A percentile compares a stretch with the other conserved stretches of the same genome.
These are phyloP conservation scores for Fragaria iinumae DNA, from an alignment of 306 rosid species.

Conservation along the genomic window DNA sequence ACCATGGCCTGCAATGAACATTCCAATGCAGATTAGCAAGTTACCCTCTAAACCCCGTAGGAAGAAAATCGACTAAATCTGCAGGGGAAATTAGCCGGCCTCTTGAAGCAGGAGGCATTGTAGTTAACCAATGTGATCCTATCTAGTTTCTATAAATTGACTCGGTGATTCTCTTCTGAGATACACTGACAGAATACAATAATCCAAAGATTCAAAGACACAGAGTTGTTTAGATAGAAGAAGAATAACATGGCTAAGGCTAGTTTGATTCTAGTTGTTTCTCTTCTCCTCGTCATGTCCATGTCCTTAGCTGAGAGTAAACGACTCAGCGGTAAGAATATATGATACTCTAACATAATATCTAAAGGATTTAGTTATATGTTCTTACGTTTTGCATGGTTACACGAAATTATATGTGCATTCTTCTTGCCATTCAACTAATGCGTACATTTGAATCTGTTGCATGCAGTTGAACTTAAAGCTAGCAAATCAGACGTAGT, in stretches of 20 bases:
- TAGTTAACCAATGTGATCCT: not conserved
- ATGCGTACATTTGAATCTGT: not conserved
- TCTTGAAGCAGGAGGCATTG: not conserved
- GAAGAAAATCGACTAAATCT: too few relatives aligned
- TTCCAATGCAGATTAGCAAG: too few relatives aligned
- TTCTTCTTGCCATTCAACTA: not conserved
- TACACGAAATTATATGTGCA: too few relatives aligned
- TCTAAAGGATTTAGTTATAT: not conserved
- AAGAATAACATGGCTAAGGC: not conserved
- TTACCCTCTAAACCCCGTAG: too few relatives aligned
- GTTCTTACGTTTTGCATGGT: not conserved
- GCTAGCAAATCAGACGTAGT: not conserved
- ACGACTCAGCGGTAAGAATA: constrained; percentile 4
- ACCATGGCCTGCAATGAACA: not conserved
- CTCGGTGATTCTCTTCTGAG: too few relatives aligned
- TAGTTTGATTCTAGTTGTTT: not conserved
- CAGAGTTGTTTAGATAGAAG: not conserved
- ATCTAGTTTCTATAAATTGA: not conserved
- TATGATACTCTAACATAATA: not conserved
- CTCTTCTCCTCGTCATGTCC: not conserved
- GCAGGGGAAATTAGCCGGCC: not conserved
- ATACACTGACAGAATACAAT: too few relatives aligned
- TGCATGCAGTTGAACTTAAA: not conserved
- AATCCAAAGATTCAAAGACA: too few relatives aligned
- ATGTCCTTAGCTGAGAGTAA: not conserved